These are phyloP conservation scores for Cladophialophora exuberans DNA, from an alignment of 2,329 filamentous ascomycete species.

Conservation along the genomic window DNA sequence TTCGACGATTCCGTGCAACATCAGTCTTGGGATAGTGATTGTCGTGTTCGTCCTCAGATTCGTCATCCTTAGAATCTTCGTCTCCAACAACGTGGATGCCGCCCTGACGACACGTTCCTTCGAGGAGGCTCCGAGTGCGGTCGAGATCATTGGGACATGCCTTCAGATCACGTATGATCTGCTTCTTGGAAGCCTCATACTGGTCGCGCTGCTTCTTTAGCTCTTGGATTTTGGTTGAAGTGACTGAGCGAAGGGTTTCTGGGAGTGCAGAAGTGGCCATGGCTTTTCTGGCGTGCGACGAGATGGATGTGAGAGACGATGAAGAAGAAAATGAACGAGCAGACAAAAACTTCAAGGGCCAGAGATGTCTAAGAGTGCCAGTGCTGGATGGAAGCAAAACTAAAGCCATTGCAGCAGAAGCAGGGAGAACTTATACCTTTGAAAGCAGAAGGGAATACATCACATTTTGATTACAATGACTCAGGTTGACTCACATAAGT, in stretches of 20 bases:
- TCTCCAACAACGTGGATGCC: conserved; percentile 42
- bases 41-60: too few species aligned
- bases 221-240: conserved; percentile 60
- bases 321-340: not conserved
- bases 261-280: conserved; percentile 46
- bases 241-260: conserved; percentile 59
- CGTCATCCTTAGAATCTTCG: conserved; percentile 36
- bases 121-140: conserved; percentile 40
- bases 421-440: not conserved
- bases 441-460: not conserved
- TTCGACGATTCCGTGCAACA: conserved; percentile 38
- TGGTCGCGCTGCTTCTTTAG: conserved; percentile 55
- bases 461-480: too few species aligned
- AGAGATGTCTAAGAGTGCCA: too few species aligned
- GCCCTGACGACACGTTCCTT: conserved; percentile 44
- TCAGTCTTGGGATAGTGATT: conserved; percentile 18
- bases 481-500: conserved; percentile 2
- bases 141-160: conserved; percentile 36
- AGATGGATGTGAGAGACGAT: not conserved
- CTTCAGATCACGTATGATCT: conserved; percentile 43
- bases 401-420: too few species aligned
- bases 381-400: too few species aligned
- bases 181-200: conserved; percentile 53
- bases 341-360: not conserved
- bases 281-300: not conserved